A percentile compares a stretch with the other conserved stretches of the same genome.
These are phyloP conservation scores for Suillus tomentosus DNA, from an alignment of 768 basidiomycete species.

Conservation along the genomic window DNA sequence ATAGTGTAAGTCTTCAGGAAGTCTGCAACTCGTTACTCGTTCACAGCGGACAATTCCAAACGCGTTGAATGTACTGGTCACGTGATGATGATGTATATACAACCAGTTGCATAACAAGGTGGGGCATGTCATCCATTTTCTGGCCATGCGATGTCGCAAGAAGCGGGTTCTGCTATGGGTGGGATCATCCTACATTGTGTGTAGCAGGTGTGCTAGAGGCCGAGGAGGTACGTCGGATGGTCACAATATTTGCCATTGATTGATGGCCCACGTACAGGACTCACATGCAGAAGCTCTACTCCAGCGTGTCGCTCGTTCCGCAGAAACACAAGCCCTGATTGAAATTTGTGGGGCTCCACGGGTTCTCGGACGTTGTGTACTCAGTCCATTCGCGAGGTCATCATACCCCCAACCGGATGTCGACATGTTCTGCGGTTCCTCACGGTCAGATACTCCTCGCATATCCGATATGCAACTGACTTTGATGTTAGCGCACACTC, in stretches of 20 bases:
- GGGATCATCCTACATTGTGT: constrained; percentile 48
- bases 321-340: constrained; percentile 23
- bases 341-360: constrained; percentile 25
- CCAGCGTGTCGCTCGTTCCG: constrained; percentile 15
- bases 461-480: constrained; percentile 12
- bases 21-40: neutral
- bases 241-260: constrained; percentile 5
- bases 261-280: constrained; percentile 15
- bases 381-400: constrained; percentile 16
- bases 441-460: constrained; percentile 17
- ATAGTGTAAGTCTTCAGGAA: constrained; percentile 1
- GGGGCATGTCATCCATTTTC: constrained; percentile 43
- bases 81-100: neutral
- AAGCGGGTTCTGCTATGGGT: constrained; percentile 62
- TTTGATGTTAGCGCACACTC: constrained; percentile 17
- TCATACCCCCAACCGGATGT: constrained; percentile 30
- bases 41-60: neutral
- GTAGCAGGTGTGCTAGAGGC: constrained; percentile 52
- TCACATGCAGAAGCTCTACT: constrained; percentile 21
- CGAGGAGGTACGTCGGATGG: constrained; percentile 31
- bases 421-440: constrained; percentile 32
- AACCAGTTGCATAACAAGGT: neutral
- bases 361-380: constrained; percentile 32
- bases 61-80: constrained; percentile 5
- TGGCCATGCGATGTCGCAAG: constrained; percentile 56